Percentiles rank a stretch among this genome's conserved stretches.
Evolutionary conservation across 2,329 filamentous ascomycete species (phyloP).

Genomic region (Keithomyces neogunnii): DNA sequence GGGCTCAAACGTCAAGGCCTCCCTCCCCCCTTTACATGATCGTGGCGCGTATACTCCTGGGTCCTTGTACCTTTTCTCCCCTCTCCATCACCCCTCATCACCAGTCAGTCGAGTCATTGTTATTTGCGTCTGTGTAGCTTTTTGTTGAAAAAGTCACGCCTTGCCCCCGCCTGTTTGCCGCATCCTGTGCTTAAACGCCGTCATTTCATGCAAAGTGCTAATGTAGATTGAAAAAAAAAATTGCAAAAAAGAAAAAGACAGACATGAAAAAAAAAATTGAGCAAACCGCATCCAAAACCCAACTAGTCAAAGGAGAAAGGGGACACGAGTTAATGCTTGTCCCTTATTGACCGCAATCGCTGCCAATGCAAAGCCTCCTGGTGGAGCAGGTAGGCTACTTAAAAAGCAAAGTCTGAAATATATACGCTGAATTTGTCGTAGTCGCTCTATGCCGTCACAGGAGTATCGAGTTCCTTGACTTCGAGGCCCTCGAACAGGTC

Average conservation of each 20-base stretch:
- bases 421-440: not conserved
- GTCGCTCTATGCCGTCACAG: slow-evolving; percentile 8
- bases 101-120: not conserved
- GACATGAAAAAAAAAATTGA: not conserved
- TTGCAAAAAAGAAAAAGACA: slow-evolving; percentile 10
- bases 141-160: slow-evolving; percentile 34
- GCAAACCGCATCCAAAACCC: not conserved
- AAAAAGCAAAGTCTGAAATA: not conserved
- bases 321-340: slow-evolving; percentile 7
- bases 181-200: slow-evolving; percentile 6
- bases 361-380: slow-evolving; percentile 8
- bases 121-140: slow-evolving; percentile 21
- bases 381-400: slow-evolving; percentile 7
- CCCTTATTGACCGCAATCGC: slow-evolving; percentile 5
- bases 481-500: slow-evolving; percentile 72
- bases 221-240: slow-evolving; percentile 13
- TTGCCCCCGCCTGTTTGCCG: slow-evolving; percentile 11
- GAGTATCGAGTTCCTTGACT: slow-evolving; percentile 53
- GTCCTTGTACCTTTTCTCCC: slow-evolving; percentile 4
- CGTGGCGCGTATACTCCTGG: slow-evolving; percentile 7
- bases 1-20: not conserved
- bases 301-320: not conserved
- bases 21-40: slow-evolving; percentile 1
- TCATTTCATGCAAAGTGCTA: slow-evolving; percentile 3
- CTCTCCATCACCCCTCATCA: slow-evolving; percentile 1